Base-by-base conservation (phyloP, 2,329 filamentous ascomycete genomes). In the Dactylellina parvicollis region DNA sequence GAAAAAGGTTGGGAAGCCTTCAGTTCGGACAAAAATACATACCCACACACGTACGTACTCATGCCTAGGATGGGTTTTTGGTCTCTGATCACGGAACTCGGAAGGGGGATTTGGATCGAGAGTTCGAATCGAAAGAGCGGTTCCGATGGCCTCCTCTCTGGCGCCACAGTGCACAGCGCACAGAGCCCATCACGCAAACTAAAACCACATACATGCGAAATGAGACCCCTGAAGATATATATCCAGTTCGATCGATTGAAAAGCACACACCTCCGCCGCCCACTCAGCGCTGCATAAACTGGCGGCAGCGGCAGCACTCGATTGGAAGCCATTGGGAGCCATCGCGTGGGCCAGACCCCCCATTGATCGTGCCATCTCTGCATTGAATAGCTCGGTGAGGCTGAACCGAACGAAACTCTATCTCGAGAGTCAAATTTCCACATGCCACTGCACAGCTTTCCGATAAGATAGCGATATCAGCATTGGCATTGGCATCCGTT, bases 121-220 rank as follows among this genome's bases (percentile, higher is more conserved):
- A 36, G 20, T 28, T 34, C 10, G 22, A 22, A 49, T 38, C 16
- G 40, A 44, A 8, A 20, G 4, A 3, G n/a, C 8, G 40, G 4
- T 44, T 20, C 4, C 40, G n/a, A 20, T 44, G 40, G 20, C 40
- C 9, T 44, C 38, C n/a, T 49, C 20, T 49, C 10, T 7, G 3
- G 20, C 44, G 44, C 44, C 44, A 49, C 44, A 49, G 16, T 28
- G 44, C 20, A n/a, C n/a, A n/a, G n/a, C n/a, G n/a, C n/a, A n/a
- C n/a, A n/a, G n/a, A n/a, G n/a, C n/a, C n/a, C n/a, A n/a, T n/a
- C n/a, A n/a, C n/a, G n/a, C n/a, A n/a, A n/a, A n/a, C n/a, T n/a
- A 14, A 16, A 3, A 14, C 8, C 3, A 16, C 7, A 46, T 49
- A 8, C 20, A 49, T n/a, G 34, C 34, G 34, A 49, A 52, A 52